Evolutionary conservation across 345 rosid genomes (phyloP).

Genomic region (Hibiscus syriacus): DNA sequence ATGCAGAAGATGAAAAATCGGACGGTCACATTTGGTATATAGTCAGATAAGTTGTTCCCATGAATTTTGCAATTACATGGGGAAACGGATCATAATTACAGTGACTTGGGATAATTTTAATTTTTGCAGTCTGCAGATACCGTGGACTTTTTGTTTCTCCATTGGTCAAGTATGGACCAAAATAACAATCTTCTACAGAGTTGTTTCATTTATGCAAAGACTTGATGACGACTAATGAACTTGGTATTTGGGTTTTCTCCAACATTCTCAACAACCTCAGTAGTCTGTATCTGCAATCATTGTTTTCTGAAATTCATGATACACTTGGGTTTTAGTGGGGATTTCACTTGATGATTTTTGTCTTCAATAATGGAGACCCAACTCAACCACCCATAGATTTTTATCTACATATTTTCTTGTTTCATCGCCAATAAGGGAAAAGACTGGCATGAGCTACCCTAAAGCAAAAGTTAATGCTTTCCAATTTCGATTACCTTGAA

Average conservation of each 20-base stretch:
- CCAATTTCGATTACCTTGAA: too few relatives aligned
- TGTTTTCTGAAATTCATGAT: neutral
- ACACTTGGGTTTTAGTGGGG: neutral
- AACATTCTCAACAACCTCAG: neutral
- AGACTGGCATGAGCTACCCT: neutral
- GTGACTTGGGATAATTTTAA: neutral
- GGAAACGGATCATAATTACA: constrained; percentile 8
- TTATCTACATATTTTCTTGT: too few relatives aligned
- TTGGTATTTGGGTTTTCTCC: neutral
- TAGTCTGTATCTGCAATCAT: neutral
- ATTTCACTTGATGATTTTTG: neutral
- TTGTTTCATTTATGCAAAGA: neutral
- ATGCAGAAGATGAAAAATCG: constrained; percentile 44
- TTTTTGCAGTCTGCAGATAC: constrained; percentile 8
- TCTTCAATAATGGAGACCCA: neutral
- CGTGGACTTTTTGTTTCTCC: neutral
- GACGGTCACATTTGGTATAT: constrained; percentile 40
- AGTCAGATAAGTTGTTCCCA: constrained; percentile 11
- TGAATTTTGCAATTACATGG: neutral
- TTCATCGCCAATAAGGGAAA: too few relatives aligned
- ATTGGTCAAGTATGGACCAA: neutral
- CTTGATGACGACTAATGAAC: neutral
- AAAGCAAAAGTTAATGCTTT: too few relatives aligned
- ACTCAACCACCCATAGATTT: neutral
- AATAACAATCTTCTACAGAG: neutral